Base-by-base conservation (phyloP, 2,329 filamentous ascomycete species). In the Colletotrichum caudatum region DNA sequence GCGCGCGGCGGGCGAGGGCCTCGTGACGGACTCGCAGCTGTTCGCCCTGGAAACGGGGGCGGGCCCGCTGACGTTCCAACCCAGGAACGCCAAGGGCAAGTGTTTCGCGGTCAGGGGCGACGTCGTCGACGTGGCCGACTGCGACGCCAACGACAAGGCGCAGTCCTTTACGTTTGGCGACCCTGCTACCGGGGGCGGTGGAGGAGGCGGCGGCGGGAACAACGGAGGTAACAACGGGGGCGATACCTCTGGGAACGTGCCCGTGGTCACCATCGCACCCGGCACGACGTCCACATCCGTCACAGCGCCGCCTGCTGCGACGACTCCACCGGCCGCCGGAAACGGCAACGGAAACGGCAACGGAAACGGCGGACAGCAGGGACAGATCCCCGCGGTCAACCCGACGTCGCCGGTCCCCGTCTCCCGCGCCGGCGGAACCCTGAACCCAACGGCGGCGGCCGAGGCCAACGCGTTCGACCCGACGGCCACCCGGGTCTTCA, bases 1-100 rank as follows among this genome's bases (percentile, higher is more conserved):
- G 20, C 82, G 87, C 50, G 87, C 87, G 26, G 88, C 87, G 70
- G 88, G 88, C 56, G 79, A 83, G 26, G 87, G 87, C 18, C 74
- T 78, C 5, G 85, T 87, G 2, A 85, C 86, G 8, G 78, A 83
- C 64, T 89, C 87, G 0, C 87, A 89, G 76, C 79, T 87, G 2
- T 89, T 88, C 72, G 77, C 80, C 16, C 86, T 87, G 68, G 79
- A 82, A 35, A 83, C 82, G 26, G 78, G 78, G 9, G 76, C 80
- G 20, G 84, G 82, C 0, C 81, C 85, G 0, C 76, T 86, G 23
- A 75, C 81, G 1, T 75, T 89, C 2, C 77, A 80, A n/a, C 86
- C 87, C 0, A 71, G 78, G 59, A 88, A 87, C 70, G 78, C 80
- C n/a, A 71, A 75, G 1, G 82, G 82, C 12, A 83, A 82, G n/a